A percentile compares a stretch with the other conserved stretches of the same genome.
Conservation (phyloP, 768 basidiomycete genomes). For the Podaxis carcinomalis region DNA sequence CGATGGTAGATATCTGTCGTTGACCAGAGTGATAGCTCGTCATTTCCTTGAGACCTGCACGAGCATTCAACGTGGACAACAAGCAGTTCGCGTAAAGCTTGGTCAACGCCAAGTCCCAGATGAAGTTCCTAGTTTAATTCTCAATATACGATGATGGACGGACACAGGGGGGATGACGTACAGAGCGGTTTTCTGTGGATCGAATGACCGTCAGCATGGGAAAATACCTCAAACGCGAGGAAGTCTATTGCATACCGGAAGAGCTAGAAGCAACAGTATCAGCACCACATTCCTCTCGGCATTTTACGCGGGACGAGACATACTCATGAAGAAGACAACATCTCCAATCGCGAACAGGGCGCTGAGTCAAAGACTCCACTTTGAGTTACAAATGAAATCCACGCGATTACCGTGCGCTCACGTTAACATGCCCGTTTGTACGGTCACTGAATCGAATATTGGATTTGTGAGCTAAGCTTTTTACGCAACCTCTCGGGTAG, state of each 20-base stretch:
- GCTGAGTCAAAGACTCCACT: slow-evolving; percentile 15
- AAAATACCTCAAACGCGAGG: background rate
- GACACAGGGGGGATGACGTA: slow-evolving; percentile 19
- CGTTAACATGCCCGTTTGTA: slow-evolving; percentile 41
- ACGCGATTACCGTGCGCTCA: slow-evolving; percentile 12
- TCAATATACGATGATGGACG: background rate
- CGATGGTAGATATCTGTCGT: slow-evolving; percentile 1
- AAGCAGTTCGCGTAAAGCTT: slow-evolving; percentile 48
- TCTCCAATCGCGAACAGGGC: slow-evolving; percentile 37
- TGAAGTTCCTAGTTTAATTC: slow-evolving; percentile 33
- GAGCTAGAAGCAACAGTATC: slow-evolving; percentile 18
- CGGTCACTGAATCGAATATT: slow-evolving; percentile 26
- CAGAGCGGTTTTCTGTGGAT: slow-evolving; percentile 39
- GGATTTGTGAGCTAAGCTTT: slow-evolving; percentile 2
- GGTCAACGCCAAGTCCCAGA: slow-evolving; percentile 44
- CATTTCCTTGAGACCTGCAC: slow-evolving; percentile 26
- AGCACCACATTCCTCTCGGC: background rate
- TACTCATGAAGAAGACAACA: slow-evolving; percentile 42
- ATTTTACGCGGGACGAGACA: slow-evolving; percentile 13
- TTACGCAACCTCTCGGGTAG: background rate
- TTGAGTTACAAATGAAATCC: background rate
- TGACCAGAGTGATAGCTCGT: slow-evolving; percentile 11
- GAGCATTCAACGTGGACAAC: slow-evolving; percentile 45
- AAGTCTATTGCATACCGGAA: slow-evolving; percentile 25
- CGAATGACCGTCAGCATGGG: background rate